Evolutionary conservation across 768 basidiomycete species (phyloP).

Genomic region (Naematelia encephala): DNA sequence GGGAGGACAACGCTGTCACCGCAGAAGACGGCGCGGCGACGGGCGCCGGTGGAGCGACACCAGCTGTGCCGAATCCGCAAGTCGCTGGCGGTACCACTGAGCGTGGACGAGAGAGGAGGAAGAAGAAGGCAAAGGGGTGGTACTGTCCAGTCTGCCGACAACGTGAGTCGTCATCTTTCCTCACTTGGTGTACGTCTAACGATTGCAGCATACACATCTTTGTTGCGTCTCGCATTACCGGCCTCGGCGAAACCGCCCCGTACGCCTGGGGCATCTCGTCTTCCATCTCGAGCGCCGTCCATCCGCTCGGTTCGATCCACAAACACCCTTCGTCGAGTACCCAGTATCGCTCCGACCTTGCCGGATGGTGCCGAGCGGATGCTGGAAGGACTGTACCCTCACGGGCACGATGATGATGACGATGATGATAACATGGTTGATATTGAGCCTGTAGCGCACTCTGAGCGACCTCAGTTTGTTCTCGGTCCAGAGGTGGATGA

Average conservation of each 20-base stretch:
- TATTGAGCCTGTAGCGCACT: constrained; percentile 1
- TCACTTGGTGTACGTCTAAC: not conserved
- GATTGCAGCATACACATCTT: constrained; percentile 73
- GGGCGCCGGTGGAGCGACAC: constrained; percentile 32
- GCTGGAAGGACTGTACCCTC: constrained; percentile 44
- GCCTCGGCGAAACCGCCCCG: constrained; percentile 28
- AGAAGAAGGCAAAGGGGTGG: constrained; percentile 94
- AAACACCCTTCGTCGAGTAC: constrained; percentile 15
- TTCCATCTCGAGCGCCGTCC: constrained; percentile 34
- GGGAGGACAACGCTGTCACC: constrained; percentile 55
- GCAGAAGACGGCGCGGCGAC: constrained; percentile 40
- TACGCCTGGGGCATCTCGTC: constrained; percentile 17
- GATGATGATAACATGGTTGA: constrained; percentile 29
- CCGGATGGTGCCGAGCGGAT: constrained; percentile 50
- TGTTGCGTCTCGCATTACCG: constrained; percentile 67
- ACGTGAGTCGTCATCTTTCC: constrained; percentile 65
- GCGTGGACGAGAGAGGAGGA: constrained; percentile 60
- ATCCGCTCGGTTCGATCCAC: constrained; percentile 26
- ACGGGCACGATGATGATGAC: constrained; percentile 23
- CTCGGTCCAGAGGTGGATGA: constrained; percentile 27
- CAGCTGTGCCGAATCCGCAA: constrained; percentile 29
- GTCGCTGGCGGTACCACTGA: constrained; percentile 46
- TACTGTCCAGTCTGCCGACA: constrained; percentile 94
- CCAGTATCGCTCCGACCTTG: constrained; percentile 44
- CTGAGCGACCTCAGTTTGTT: constrained; percentile 40